Evolutionary conservation across 495 filamentous ascomycete genomes (phyloP), one percentile per base, ranked within the genome.

Genomic region (Aspergillus sparsus): DNA sequence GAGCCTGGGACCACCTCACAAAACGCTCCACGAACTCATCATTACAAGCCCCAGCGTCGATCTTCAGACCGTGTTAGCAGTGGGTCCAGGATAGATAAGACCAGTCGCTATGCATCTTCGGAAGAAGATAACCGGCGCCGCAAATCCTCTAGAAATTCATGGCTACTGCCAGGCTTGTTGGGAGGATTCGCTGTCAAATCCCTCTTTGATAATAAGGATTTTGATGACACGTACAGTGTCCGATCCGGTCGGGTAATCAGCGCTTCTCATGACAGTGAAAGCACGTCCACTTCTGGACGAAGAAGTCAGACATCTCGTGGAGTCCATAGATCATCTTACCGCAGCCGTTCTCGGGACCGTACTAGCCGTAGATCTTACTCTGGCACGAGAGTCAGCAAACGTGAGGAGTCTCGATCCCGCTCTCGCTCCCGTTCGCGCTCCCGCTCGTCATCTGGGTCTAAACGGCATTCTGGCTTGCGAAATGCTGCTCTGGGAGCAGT

Each of bases 11-110:
- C 84, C 3, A 79, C 73, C 32, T 79, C 81, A n/a, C 57, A 69
- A 34, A 77, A 90, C 66, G 88, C 87, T 3, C 88, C 88, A 39
- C 77, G 88, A 60, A 83, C 80, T 59, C 88, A 91, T 66, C 73
- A 86, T 60, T 84, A 85, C 67, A 59, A 72, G 16, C 65, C 62
- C 31, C 73, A 71, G 35, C 71, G 76, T 57, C 77, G 77, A 44
- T 77, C 74, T n/a, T 66, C 69, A 18, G 80, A 81, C 60, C 76
- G 78, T 15, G 68, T 75, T 58, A 80, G 78, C 39, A 78, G 69
- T 60, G 73, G 71, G 39, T 77, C 72, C 9, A 70, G 84, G 35
- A 69, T 87, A 1, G 81, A 83, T 61, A 87, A 87, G 65, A 66
- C 77, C n/a, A 80, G 64, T 60, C 82, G 85, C 42, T 86, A 87